Percentiles rank a stretch among this genome's conserved stretches.
phyloP scores from a whole-genome alignment of 129 eudicot genomes.

The Rutidosis leptorrhynchoides region DNA sequence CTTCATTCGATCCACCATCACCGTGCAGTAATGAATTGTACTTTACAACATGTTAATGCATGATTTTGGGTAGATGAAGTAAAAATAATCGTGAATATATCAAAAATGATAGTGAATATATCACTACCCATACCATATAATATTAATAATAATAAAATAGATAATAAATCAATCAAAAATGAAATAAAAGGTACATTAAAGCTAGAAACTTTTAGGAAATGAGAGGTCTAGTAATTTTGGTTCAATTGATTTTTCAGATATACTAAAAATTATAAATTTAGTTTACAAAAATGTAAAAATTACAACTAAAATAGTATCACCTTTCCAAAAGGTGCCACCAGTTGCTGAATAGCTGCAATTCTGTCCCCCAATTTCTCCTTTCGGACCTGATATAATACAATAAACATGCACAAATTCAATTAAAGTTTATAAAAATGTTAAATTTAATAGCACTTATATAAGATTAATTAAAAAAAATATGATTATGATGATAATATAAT shows the following conservation, averaged over 20 bases:
- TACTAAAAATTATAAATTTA: background rate
- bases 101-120: too few species aligned
- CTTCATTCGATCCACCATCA: too few species aligned
- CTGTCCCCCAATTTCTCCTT: slow-evolving; percentile 93
- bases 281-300: background rate
- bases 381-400: slow-evolving; percentile 54
- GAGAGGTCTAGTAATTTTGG: background rate
- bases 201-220: slow-evolving; percentile 3
- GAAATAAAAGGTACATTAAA: slow-evolving; percentile 4
- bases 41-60: too few species aligned
- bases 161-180: background rate
- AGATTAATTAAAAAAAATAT: too few species aligned
- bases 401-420: slow-evolving; percentile 5
- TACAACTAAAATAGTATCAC: slow-evolving; percentile 41
- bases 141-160: too few species aligned
- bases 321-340: slow-evolving; percentile 97
- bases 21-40: too few species aligned
- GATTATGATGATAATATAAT: too few species aligned
- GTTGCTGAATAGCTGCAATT: slow-evolving; percentile 93
- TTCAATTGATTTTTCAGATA: background rate
- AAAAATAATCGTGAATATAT: too few species aligned
- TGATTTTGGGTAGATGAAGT: too few species aligned
- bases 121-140: too few species aligned
- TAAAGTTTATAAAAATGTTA: too few species aligned
- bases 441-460: too few species aligned